Conservation (phyloP, 495 filamentous ascomycete genomes). For the Xylona heveae region DNA sequence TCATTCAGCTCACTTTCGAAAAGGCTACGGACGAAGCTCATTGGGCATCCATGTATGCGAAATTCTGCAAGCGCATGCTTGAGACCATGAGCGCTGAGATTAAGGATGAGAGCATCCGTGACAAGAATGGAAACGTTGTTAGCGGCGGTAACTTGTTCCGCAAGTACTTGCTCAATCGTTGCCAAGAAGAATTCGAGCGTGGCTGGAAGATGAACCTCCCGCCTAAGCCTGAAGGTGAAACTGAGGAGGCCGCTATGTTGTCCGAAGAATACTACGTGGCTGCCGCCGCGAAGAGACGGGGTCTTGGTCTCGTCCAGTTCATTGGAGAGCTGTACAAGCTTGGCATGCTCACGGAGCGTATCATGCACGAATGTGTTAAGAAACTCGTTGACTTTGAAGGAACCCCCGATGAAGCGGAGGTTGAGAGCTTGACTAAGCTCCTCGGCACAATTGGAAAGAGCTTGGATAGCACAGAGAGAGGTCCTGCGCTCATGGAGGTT, state of each 20-base stretch:
- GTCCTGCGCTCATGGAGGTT: conserved; percentile 64
- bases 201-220: conserved; percentile 90
- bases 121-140: conserved; percentile 71
- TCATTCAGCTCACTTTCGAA: conserved; percentile 97
- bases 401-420: conserved; percentile 81
- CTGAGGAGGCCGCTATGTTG: conserved; percentile 56
- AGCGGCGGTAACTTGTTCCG: conserved; percentile 86
- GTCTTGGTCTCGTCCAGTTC: conserved; percentile 95
- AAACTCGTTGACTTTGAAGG: conserved; percentile 92
- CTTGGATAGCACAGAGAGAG: conserved; percentile 63
- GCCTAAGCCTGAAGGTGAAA: conserved; percentile 54
- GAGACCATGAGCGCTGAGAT: conserved; percentile 90
- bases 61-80: conserved; percentile 95
- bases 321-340: conserved; percentile 99
- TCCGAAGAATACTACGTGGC: conserved; percentile 95
- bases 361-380: conserved; percentile 98
- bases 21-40: conserved; percentile 97
- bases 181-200: conserved; percentile 96
- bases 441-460: conserved; percentile 77
- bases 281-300: conserved; percentile 88
- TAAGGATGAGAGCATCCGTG: conserved; percentile 76
- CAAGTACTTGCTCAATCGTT: conserved; percentile 95
- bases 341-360: conserved; percentile 92
- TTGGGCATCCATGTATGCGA: conserved; percentile 98
- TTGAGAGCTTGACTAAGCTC: conserved; percentile 84